These are phyloP conservation scores for Carex scoparia DNA, from an alignment of 176 grass and related monocot genomes.

Conservation along the genomic window DNA sequence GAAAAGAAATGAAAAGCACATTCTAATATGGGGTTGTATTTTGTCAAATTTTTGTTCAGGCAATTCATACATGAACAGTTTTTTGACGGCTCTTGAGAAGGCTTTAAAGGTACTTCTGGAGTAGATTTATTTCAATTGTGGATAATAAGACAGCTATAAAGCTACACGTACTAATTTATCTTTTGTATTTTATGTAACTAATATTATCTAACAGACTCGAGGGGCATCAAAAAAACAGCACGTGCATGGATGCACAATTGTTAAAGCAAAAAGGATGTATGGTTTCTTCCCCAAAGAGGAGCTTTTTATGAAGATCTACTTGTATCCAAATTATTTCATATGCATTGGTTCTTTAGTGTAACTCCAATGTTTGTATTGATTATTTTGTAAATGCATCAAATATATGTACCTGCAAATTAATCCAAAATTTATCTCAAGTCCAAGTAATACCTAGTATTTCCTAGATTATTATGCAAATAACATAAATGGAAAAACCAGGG, in stretches of 20 bases:
- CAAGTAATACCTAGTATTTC: not conserved
- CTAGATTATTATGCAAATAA: not conserved
- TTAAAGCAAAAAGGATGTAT: conserved; percentile 89
- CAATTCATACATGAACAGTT: conserved; percentile 52
- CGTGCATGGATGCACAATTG: conserved; percentile 85
- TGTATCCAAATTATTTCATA: conserved; percentile 65
- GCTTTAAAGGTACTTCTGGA: conserved; percentile 63
- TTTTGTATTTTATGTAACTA: conserved; percentile 24
- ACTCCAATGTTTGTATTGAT: conserved; percentile 14
- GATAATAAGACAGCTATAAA: not conserved
- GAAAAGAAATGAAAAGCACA: not conserved
- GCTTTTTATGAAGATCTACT: conserved; percentile 81
- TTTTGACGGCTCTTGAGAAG: conserved; percentile 81
- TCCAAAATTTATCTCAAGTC: not conserved
- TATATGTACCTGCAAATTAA: not conserved
- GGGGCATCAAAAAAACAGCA: conserved; percentile 63
- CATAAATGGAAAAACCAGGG: not conserved
- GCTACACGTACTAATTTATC: not conserved
- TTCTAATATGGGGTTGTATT: not conserved
- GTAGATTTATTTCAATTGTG: not conserved
- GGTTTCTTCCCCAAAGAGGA: conserved; percentile 75
- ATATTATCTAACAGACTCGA: conserved; percentile 38
- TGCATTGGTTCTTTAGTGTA: conserved; percentile 11
- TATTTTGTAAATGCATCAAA: not conserved
- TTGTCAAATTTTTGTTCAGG: conserved; percentile 46